Evolutionary conservation across 768 basidiomycete genomes (phyloP), one percentile per base, ranked within the genome.

Genomic region (Lactarius sanguifluus): DNA sequence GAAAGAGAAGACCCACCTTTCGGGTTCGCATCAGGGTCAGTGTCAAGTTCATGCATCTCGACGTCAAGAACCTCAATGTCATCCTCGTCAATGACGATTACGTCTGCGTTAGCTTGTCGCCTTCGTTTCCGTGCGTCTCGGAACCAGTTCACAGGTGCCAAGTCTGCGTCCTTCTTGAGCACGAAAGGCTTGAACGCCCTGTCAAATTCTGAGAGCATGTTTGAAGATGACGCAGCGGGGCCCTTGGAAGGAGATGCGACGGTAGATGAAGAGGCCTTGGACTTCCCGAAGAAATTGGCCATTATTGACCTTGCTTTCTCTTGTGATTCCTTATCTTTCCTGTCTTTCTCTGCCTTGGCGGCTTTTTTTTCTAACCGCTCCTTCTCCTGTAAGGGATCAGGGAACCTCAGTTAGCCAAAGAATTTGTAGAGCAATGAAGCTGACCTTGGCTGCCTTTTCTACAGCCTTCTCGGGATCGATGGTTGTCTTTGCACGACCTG

Each of bases 121-220:
- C 68, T 65, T 64, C 64, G 23, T 70, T 72, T 63, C 71, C 69
- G 69, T 65, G 74, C 36, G 28, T 75, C 76, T 64, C 76, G 71
- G 76, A 91, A 93, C 81, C 85, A 86, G 71, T 94, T 95, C 45
- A 81, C 72, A 0, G 90, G 90, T 3, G 93, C 92, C 20, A 95
- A 71, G 32, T 81, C 79, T 6, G 85, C 83, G 67, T 86, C 91
- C 72, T 90, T 93, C 79, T 90, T 92, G 66, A 91, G 70, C 5
- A 85, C 80, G 74, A 94, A 96, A 1, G 92, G 88, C 71, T 85
- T 88, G 80, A 97, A 97, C 1, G 81, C 80, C 71, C 79, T 84
- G 62, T 88, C 83, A 71, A 92, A 96, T 56, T 94, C 90, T 18
- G 84, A 83, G 34, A 80, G 30, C 28, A 45, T 69, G 36, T 72